Evolutionary conservation across 2,329 filamentous ascomycete genomes (phyloP), one percentile per base, ranked within the genome.

Genomic region (Pyricularia pennisetigena): DNA sequence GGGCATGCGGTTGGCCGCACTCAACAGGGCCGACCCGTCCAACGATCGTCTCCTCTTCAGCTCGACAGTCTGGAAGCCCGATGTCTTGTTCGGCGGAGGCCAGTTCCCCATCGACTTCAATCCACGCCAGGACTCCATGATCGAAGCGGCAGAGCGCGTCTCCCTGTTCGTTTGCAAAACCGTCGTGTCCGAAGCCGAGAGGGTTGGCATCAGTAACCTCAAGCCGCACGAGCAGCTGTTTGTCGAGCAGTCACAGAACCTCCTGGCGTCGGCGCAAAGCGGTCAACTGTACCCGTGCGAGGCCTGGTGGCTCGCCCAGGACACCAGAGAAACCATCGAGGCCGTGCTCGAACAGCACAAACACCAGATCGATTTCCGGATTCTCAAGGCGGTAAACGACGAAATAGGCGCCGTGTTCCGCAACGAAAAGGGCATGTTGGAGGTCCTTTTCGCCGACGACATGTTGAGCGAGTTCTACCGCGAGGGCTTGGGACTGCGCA

Each of bases 41-140:
- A 68, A 61, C 62, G 67, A 68, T 16, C 67, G 62, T 20, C 24
- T 30, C 5, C 12, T 68, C 7, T 68, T 68, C 41, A 65, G 41
- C 32, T 2, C 64, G 63, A 68, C 67, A 2, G 57, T 65, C 30
- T 68, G 67, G 63, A 16, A 68, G 32, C 41, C 67, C 8, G 67
- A 68, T 9, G 10, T 32, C 32, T 23, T 68, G 10, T 4, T 68
- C 14, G 67, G 54, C 3, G 5, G 14, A 4, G 16, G 16, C 10
- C 4, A 64, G 61, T 12, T 41, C 23, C 5, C 12, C 16, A 49
- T 30, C 61, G 28, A 54, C 49, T 14, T 12, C 41, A 23, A 61
- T 1, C 41, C 67, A 3, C 67, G 59, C 30, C 23, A 68, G 8
- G 62, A 61, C 10, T 32, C 30, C 0, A 29, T 65, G 14, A 61